phyloP scores from a whole-genome alignment of 176 grass and related monocot species.

The Ensete glaucum region DNA sequence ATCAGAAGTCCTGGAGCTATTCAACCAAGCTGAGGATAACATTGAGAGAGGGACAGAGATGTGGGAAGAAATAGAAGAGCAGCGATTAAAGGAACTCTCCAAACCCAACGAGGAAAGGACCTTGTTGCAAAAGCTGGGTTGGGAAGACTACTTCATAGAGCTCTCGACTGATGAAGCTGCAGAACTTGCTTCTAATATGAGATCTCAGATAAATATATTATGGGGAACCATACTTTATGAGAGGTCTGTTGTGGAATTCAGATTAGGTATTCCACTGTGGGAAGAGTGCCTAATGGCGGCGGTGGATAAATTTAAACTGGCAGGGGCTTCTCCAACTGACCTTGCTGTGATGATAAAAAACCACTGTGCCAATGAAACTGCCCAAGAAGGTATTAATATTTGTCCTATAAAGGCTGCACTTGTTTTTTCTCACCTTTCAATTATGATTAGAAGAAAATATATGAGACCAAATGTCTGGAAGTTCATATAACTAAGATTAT shows the following conservation, averaged over 20 bases:
- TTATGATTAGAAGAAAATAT: no score
- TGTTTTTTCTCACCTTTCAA: no score
- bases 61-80: conserved; percentile 71
- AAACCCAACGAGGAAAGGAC: conserved; percentile 51
- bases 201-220: conserved; percentile 74
- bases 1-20: conserved; percentile 54
- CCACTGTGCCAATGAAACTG: conserved; percentile 68
- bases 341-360: conserved; percentile 85
- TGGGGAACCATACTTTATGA: conserved; percentile 94
- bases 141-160: conserved; percentile 32
- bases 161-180: conserved; percentile 46
- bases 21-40: conserved; percentile 74
- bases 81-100: conserved; percentile 42
- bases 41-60: conserved; percentile 77
- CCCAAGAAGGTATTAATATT: conserved; percentile 58
- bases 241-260: conserved; percentile 70
- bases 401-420: neutral
- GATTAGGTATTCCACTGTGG: conserved; percentile 63
- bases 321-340: conserved; percentile 55
- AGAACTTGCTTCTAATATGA: conserved; percentile 52
- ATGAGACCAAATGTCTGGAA: no score
- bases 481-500: no score
- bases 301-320: conserved; percentile 66
- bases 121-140: conserved; percentile 41
- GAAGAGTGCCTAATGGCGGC: conserved; percentile 67